Evolutionary conservation across 305 asterid species (phyloP), one percentile per base, ranked within the genome.

Genomic region (Stenogyne calaminthoides): DNA sequence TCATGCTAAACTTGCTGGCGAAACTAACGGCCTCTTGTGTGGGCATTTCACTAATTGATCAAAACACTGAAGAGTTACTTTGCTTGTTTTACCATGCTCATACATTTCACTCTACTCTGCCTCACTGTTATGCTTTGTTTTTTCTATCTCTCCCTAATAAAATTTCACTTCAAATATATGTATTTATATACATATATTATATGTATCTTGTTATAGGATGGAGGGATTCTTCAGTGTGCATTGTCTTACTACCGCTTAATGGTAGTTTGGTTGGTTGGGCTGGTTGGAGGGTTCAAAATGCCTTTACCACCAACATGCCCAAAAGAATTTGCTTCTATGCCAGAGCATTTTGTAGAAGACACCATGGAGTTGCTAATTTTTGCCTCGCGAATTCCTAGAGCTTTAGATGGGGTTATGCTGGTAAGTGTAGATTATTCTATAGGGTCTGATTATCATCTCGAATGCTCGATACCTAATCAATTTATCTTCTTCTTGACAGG

Each of bases 261-360:
- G 99, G 75, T 92, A 56, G 92, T 95, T 80, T 95, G 98, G 98
- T 77, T 95, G 88, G 97, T 86, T 62, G 87, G 84, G 67, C 84
- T 90, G 20, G 89, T 86, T 27, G 99, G 96, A 18, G 99, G 98
- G 46, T 95, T 92, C 80, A 89, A 84, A 82, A 92, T 92, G 96
- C 99, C 98, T 77, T 77, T 92, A 71, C 90, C 93, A 15, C 68
- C 84, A 47, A 59, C 91, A 79, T 92, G 97, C 82, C 97, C 96
- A 37, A 92, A 88, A 90, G 93, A 95, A 68, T 95, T 92, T 80
- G 91, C 99, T 74, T 84, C 88, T 47, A 82, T 92, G 95, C 97
- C 99, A 2, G 98, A 95, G 81, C 99, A 95, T 77, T 92, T 95
- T 69, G 90, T 95, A 74, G 99, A 95, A 80, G 99, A 95, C 67